phyloP scores from a whole-genome alignment of 1,284 basidiomycete species.

The Fomitopsis palustris region DNA sequence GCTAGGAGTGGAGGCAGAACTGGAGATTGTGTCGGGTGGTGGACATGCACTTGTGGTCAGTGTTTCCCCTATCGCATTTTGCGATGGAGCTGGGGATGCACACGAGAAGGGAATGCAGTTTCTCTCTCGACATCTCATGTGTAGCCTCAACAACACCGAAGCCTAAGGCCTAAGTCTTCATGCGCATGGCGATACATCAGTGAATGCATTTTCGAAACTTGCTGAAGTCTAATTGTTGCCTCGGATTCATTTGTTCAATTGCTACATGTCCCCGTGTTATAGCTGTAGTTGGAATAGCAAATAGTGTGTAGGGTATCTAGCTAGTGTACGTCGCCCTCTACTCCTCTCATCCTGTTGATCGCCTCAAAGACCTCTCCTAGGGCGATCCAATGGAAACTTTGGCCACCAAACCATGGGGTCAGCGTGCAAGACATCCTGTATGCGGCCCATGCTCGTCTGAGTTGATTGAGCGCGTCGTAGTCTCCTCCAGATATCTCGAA shows the following conservation, averaged over 20 bases:
- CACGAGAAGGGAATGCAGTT: background rate
- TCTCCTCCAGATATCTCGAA: conserved; percentile 47
- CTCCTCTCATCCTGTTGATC: conserved; percentile 10
- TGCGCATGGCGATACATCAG: too few relatives aligned
- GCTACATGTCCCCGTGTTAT: too few relatives aligned
- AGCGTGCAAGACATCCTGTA: conserved; percentile 41
- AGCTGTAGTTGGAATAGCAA: too few relatives aligned
- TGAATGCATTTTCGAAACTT: too few relatives aligned
- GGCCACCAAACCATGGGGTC: conserved; percentile 46
- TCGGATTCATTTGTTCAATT: too few relatives aligned
- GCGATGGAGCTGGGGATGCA: background rate
- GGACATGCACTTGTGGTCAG: background rate
- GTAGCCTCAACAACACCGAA: too few relatives aligned
- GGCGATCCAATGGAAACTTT: conserved; percentile 59
- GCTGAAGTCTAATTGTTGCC: too few relatives aligned
- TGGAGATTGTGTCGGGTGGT: background rate
- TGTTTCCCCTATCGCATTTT: background rate
- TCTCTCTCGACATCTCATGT: background rate
- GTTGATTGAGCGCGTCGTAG: conserved; percentile 30
- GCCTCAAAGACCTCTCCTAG: conserved; percentile 49
- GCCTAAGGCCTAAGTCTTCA: too few relatives aligned
- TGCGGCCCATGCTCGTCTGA: conserved; percentile 48
- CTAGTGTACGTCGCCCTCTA: too few relatives aligned
- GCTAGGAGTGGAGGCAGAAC: background rate
- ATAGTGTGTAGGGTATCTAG: too few relatives aligned